phyloP scores from a whole-genome alignment of 495 filamentous ascomycete species.

The Sphaerosporella brunnea region DNA sequence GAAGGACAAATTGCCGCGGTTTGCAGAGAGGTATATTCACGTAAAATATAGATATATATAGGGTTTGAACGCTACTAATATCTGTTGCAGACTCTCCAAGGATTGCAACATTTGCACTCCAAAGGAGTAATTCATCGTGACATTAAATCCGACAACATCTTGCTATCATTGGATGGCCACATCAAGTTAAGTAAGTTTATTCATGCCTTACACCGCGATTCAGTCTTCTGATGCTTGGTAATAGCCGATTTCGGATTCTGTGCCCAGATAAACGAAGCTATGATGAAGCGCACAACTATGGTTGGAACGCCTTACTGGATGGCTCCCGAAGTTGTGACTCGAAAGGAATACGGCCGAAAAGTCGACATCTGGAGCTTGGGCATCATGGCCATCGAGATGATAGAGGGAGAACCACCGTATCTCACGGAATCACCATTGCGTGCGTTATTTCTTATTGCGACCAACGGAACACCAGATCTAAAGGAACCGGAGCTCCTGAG shows the following conservation, averaged over 20 bases:
- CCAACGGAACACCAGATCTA: conserved; percentile 86
- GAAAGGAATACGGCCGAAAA: conserved; percentile 95
- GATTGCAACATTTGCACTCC: conserved; percentile 87
- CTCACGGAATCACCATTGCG: conserved; percentile 86
- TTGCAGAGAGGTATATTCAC: conserved; percentile 59
- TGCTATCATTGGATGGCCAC: conserved; percentile 84
- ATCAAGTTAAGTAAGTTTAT: conserved; percentile 81
- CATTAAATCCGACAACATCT: conserved; percentile 96
- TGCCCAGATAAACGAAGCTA: conserved; percentile 92
- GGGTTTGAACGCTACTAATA: too few species aligned
- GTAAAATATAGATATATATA: too few species aligned
- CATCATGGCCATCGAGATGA: conserved; percentile 99
- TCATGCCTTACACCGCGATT: background rate
- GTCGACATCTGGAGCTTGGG: conserved; percentile 97
- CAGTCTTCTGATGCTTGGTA: conserved; percentile 8
- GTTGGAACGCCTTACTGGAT: conserved; percentile 99
- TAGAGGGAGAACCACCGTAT: conserved; percentile 95
- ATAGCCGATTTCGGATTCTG: conserved; percentile 97
- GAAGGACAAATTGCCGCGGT: conserved; percentile 94
- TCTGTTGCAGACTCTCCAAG: conserved; percentile 67
- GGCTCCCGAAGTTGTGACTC: conserved; percentile 92
- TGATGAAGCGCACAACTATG: conserved; percentile 97
- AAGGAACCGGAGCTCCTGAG: conserved; percentile 79
- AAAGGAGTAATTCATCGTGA: conserved; percentile 97
- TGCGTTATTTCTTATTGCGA: conserved; percentile 89